Base-by-base conservation (phyloP, 805 yeast species). In the Clavispora phyllophila region DNA sequence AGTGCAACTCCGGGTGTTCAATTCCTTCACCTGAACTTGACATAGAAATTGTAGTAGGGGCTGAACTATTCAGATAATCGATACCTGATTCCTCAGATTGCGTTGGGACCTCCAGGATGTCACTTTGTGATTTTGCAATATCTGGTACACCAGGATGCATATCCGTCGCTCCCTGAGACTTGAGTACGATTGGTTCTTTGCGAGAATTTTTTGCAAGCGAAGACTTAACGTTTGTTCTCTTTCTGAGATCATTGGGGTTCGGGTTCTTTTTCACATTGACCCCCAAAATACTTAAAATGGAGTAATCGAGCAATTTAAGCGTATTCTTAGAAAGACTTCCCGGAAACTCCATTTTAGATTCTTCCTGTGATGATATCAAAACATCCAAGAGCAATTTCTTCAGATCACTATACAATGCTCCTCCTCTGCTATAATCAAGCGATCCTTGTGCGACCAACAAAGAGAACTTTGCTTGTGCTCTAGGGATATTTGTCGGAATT, bases 351-450 rank as follows among this genome's bases (percentile, higher is more conserved):
- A 72, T 62, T 17, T 62, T 63, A 36, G 79, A 73, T 51, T 81
- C 85, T 12, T 58, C 52, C 49, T 69, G 76, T 44, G 84, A 62
- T 38, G 74, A 77, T 18, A 68, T 62, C 2, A 82, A 61, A 2
- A 80, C 70, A 24, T 67, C 74, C 17, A 68, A 61, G 37, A 88
- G 62, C 37, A 85, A 63, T 26, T 63, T 70, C 50, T 79, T 83
- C 56, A 82, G 79, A 40, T 82, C 88, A 55, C 79, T 85, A 56
- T 82, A 81, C 42, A 88, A 62, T 1, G 91, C 81, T 0, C 96
- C 96, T 29, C 89, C 88, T 57, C 87, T 79, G 2, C 87, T 81
- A 57, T 86, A 87, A 48, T 88, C 96, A 43, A 89, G 66, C 0
- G 88, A 78, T 13, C 95, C 89, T 40, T 79, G 78, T 0, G 89